Percentiles rank a stretch among this genome's conserved stretches.
Conservation (phyloP, 345 rosid species). For the Clarkia xantiana region DNA sequence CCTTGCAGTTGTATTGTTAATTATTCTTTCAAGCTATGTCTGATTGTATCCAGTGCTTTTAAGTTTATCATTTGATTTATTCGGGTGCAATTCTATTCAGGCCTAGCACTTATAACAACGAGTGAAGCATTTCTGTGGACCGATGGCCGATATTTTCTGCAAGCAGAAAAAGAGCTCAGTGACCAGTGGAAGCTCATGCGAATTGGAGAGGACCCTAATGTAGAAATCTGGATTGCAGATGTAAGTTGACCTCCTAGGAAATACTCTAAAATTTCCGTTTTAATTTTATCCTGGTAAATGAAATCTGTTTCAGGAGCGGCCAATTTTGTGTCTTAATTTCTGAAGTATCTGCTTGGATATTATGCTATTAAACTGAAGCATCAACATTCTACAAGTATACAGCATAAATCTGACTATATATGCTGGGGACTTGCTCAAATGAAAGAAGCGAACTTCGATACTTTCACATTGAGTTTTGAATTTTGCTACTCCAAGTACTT, state of each 20-base stretch:
- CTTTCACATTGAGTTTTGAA: not conserved
- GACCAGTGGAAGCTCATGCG: constrained; percentile 87
- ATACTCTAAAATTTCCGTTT: no score
- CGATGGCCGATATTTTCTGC: constrained; percentile 86
- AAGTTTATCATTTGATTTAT: not conserved
- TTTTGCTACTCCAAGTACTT: constrained; percentile 1
- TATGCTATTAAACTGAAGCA: no score
- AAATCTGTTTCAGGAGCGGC: no score
- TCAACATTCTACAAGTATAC: not conserved
- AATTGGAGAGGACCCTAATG: constrained; percentile 73
- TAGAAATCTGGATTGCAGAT: constrained; percentile 72
- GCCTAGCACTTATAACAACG: constrained; percentile 67
- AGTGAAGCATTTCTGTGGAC: constrained; percentile 81
- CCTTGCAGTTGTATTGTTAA: no score
- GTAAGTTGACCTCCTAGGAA: constrained; percentile 24
- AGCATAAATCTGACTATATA: not conserved
- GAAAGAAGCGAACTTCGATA: no score
- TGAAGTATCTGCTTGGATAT: not conserved
- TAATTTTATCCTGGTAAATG: no score
- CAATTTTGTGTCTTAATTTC: not conserved
- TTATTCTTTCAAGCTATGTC: no score
- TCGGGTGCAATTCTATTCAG: constrained; percentile 20
- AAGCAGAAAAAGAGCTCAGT: constrained; percentile 70
- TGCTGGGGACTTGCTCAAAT: not conserved
- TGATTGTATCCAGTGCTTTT: not conserved